A percentile compares a stretch with the other conserved stretches of the same genome.
Conservation (phyloP, 441 rosid genomes). For the Brassica balearica region DNA sequence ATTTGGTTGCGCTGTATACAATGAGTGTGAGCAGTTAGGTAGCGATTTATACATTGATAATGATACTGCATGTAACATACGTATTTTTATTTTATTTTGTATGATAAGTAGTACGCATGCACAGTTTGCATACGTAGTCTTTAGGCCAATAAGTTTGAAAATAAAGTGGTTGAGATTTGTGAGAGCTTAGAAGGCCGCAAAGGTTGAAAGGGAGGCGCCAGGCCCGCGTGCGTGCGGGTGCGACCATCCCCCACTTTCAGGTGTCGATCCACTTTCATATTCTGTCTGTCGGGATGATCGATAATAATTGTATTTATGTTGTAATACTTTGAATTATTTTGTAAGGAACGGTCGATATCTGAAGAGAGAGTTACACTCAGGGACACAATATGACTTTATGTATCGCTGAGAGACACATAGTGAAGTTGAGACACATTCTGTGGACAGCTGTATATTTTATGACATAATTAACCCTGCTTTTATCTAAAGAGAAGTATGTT, state of each 20-base stretch:
- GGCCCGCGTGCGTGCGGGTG: slow-evolving; percentile 37
- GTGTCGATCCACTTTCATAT: background rate
- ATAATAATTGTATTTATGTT: background rate
- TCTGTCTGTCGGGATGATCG: slow-evolving; percentile 31
- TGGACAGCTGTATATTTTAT: too few relatives aligned
- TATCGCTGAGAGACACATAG: too few relatives aligned
- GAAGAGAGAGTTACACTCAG: too few relatives aligned
- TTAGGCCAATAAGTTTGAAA: slow-evolving; percentile 44
- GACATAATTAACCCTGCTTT: too few relatives aligned
- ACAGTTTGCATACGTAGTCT: slow-evolving; percentile 16
- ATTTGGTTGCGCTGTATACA: too few relatives aligned
- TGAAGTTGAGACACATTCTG: too few relatives aligned
- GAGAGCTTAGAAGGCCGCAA: slow-evolving; percentile 46
- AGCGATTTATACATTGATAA: background rate
- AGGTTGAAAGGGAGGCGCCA: slow-evolving; percentile 40
- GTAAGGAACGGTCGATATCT: slow-evolving; percentile 26
- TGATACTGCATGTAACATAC: background rate
- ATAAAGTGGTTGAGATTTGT: slow-evolving; percentile 31
- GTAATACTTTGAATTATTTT: background rate
- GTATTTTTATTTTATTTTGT: background rate
- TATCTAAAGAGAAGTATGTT: too few relatives aligned
- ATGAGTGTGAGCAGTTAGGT: too few relatives aligned
- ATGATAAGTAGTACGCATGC: background rate
- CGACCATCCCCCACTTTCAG: slow-evolving; percentile 20
- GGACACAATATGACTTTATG: too few relatives aligned